Conservation (phyloP, 768 basidiomycete genomes). For the Collybia sordida region DNA sequence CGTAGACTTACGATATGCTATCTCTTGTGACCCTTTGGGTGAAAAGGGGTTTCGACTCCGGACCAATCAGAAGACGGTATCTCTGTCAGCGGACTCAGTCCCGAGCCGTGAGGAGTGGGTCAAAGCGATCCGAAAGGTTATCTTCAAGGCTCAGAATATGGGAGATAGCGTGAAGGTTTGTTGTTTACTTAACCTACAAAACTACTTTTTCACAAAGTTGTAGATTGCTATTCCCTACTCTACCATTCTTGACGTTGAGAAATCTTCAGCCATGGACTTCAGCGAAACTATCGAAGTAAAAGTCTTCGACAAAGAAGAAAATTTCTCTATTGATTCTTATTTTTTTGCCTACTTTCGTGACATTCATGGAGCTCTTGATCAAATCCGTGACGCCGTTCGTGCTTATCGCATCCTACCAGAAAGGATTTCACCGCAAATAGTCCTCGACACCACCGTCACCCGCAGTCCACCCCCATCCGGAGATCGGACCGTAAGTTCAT, state of each 20-base stretch:
- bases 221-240: constrained; percentile 94
- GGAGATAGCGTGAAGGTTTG: constrained; percentile 91
- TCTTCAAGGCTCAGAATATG: constrained; percentile 95
- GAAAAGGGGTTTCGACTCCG: constrained; percentile 82
- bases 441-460: constrained; percentile 62
- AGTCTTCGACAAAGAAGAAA: constrained; percentile 80
- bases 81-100: constrained; percentile 74
- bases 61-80: constrained; percentile 76
- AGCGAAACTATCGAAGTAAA: constrained; percentile 96
- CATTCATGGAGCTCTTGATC: constrained; percentile 70
- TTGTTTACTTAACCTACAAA: not conserved
- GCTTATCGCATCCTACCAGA: constrained; percentile 43
- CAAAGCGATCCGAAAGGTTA: constrained; percentile 89
- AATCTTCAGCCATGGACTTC: constrained; percentile 88
- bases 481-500: constrained; percentile 41
- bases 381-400: constrained; percentile 78
- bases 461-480: constrained; percentile 32
- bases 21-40: constrained; percentile 77
- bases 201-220: not conserved
- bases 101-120: constrained; percentile 94
- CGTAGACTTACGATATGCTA: constrained; percentile 91
- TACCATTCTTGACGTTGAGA: constrained; percentile 84
- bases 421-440: constrained; percentile 28
- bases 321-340: constrained; percentile 80
- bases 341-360: constrained; percentile 96